Base-by-base conservation (phyloP, 306 rosid species). In the Vigna nakashimae region DNA sequence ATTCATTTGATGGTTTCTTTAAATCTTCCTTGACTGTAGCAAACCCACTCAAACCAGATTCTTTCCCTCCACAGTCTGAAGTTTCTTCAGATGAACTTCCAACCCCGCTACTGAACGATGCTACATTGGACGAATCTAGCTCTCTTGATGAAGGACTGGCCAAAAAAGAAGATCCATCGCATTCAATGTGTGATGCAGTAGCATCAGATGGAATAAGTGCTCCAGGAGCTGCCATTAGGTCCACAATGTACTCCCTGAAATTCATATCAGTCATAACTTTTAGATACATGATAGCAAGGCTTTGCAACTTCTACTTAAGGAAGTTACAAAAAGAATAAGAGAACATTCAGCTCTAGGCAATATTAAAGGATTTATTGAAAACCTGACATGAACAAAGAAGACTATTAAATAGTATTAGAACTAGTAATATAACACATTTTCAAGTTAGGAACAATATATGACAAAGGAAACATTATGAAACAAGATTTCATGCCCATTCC, bases 221-320 rank as follows among this genome's bases (percentile, higher is more conserved):
- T 74, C 99, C 99, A 36, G 99, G 99, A 87, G 89, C 99, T 50
- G 99, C 93, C 98, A 96, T 96, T 79, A 92, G 95, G 86, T 96
- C 99, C 77, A 96, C 91, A 73, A 96, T 91, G 91, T 91, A 92
- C 90, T 92, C 98, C 94, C 99, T 96, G 91, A 86, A 91, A 92
- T 73, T 82, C 76, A 87, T 32, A 79, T 78, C 59, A 74, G 26
- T 42, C 76, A 84, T 58, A 79, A 80, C 84, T 81, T 79, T 76
- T 18, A 58, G 73, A 77, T 16, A 77, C 57, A 73, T 38, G 49
- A 65, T 30, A 43, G 59, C 50, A 83, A 77, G 58, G 66, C 60
- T 82, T 75, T 78, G 80, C 64, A 80, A 64, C 78, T 82, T 67
- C 62, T 34, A 71, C 17, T 75, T 52, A n/a, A 71, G 73, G 53